phyloP scores from a whole-genome alignment of 257 asterid genomes.

The Craterostigma plantagineum region DNA sequence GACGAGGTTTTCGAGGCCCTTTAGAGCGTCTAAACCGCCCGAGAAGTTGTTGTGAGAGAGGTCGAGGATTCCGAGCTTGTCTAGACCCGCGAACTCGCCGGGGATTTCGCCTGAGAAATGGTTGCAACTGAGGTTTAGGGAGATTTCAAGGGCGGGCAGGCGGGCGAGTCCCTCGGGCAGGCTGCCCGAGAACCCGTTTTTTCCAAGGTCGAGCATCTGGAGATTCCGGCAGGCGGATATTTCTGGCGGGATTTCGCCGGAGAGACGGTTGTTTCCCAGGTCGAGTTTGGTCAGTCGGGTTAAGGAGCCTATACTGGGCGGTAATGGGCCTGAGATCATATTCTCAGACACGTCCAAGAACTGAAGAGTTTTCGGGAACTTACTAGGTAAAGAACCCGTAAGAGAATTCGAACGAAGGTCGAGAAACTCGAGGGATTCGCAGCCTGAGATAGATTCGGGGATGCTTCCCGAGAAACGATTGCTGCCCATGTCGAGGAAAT shows the following conservation, averaged over 20 bases:
- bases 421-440: constrained; percentile 69
- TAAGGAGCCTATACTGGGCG: constrained; percentile 37
- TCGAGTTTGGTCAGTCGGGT: constrained; percentile 58
- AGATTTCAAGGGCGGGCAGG: constrained; percentile 74
- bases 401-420: constrained; percentile 72
- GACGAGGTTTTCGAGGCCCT: constrained; percentile 63
- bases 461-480: constrained; percentile 54
- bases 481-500: constrained; percentile 64
- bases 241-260: constrained; percentile 57
- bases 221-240: constrained; percentile 56
- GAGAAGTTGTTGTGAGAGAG: constrained; percentile 71
- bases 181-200: constrained; percentile 51
- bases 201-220: constrained; percentile 71
- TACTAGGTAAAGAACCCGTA: constrained; percentile 48
- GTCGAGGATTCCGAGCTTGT: constrained; percentile 58
- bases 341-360: constrained; percentile 71
- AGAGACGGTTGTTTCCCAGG: constrained; percentile 53
- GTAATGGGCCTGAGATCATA: constrained; percentile 38
- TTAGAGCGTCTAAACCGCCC: constrained; percentile 48
- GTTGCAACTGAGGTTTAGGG: constrained; percentile 81
- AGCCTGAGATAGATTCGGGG: constrained; percentile 50
- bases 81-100: constrained; percentile 45
- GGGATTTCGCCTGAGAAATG: constrained; percentile 67
- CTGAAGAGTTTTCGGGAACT: constrained; percentile 56
- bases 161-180: constrained; percentile 56